phyloP scores from a whole-genome alignment of 116 monocot genomes.

The Iris pallida region DNA sequence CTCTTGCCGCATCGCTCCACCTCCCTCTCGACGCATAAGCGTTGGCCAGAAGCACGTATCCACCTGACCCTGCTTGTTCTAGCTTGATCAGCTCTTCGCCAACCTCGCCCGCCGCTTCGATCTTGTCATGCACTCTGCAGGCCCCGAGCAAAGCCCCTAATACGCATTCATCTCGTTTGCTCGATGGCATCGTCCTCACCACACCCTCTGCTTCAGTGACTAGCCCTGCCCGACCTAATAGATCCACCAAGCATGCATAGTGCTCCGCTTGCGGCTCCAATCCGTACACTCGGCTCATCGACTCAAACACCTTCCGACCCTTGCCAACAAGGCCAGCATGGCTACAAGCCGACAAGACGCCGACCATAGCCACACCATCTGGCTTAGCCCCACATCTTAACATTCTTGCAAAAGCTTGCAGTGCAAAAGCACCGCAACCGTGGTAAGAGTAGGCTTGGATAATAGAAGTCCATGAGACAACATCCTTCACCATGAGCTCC shows the following conservation, averaged over 20 bases:
- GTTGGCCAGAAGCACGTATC: conserved; percentile 31
- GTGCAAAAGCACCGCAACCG: conserved; percentile 24
- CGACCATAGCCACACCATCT: conserved; percentile 27
- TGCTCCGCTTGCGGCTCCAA: conserved; percentile 33
- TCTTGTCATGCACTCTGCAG: conserved; percentile 27
- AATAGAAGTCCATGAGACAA: conserved; percentile 41
- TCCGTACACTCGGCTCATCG: conserved; percentile 23
- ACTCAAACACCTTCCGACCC: conserved; percentile 33
- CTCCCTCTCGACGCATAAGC: conserved; percentile 26
- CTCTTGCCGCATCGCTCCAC: conserved; percentile 28
- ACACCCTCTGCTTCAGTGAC: conserved; percentile 26
- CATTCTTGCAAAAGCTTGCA: conserved; percentile 36
- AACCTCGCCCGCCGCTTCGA: conserved; percentile 16
- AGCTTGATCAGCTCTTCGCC: conserved; percentile 36
- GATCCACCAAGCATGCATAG: conserved; percentile 36
- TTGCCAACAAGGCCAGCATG: conserved; percentile 37
- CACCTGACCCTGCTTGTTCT: conserved; percentile 17
- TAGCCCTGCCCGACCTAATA: conserved; percentile 32
- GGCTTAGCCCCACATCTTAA: conserved; percentile 23
- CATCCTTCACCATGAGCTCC: conserved; percentile 25
- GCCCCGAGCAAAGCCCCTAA: conserved; percentile 36
- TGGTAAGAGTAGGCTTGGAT: conserved; percentile 39
- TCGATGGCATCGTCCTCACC: conserved; percentile 12
- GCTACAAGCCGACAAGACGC: conserved; percentile 36
- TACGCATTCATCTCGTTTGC: conserved; percentile 24